A percentile compares a stretch with the other conserved stretches of the same genome.
These are phyloP conservation scores for Urostyla sp. DNA, from an alignment of 73 alveolate species.

Conservation along the genomic window DNA sequence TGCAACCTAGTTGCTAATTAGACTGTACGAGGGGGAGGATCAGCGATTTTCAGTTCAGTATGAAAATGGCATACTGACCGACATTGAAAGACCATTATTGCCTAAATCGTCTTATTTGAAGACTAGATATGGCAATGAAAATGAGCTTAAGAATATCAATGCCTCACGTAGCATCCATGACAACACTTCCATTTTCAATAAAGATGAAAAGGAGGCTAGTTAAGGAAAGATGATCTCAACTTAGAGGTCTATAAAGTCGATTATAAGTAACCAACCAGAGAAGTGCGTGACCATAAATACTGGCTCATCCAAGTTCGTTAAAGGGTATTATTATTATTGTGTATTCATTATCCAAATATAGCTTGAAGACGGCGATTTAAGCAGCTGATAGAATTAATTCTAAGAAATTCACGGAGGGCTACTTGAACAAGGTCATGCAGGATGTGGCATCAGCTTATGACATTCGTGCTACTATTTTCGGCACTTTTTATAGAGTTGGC, in stretches of 20 bases:
- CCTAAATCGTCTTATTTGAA: constrained; percentile 83
- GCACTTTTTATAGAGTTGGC: constrained; percentile 91
- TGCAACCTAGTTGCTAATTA: constrained; percentile 92
- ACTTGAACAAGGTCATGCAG: constrained; percentile 77
- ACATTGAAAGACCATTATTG: constrained; percentile 87
- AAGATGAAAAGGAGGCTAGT: constrained; percentile 1
- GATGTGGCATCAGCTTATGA: constrained; percentile 86
- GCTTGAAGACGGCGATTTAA: constrained; percentile 76
- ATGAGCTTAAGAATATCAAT: constrained; percentile 50
- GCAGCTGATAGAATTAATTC: constrained; percentile 68
- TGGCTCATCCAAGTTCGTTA: constrained; percentile 45
- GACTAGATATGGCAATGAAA: constrained; percentile 70
- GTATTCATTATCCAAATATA: constrained; percentile 36
- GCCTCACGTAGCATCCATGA: constrained; percentile 44
- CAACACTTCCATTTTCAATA: neutral
- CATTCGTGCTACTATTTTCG: constrained; percentile 94
- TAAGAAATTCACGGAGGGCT: constrained; percentile 72
- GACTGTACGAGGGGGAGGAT: constrained; percentile 92
- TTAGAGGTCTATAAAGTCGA: constrained; percentile 57
- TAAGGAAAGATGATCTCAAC: constrained; percentile 63
- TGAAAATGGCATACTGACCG: constrained; percentile 85
- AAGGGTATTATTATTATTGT: constrained; percentile 40
- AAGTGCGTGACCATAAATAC: neutral
- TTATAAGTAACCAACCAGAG: constrained; percentile 27
- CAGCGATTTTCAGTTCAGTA: constrained; percentile 85